Base-by-base conservation (phyloP, 768 basidiomycete species). In the Leucosporidium yakuticum region DNA sequence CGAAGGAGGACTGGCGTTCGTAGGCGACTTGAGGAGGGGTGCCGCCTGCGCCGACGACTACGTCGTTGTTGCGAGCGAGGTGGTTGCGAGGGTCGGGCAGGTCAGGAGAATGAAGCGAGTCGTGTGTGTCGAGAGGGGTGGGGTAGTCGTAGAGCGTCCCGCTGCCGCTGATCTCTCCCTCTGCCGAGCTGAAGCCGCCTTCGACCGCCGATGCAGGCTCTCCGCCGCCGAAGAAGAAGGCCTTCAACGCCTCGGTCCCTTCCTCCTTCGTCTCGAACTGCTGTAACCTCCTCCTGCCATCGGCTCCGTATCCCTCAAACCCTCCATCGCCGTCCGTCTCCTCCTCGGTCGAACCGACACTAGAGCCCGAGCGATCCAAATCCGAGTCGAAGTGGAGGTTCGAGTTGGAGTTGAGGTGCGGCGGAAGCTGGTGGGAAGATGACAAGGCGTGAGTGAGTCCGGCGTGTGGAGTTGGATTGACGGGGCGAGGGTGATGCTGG, bases 181-280 rank as follows among this genome's bases (percentile, higher is more conserved):
- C 54, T 6, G 17, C 12, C 27, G 31, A 39, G 58, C 58, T 23
- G 36, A 20, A 39, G 31, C 36, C 36, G 31, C n/a, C 21, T 19
- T 23, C 58, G 58, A 21, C 17, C 31, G 21, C 19, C 31, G 29
- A 21, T 14, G 19, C 29, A 5, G 60, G 60, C 8, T 48, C 48
- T 9, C 60, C 60, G 36, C 60, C 60, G 36, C 71, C 74, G 34
- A 76, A 74, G 71, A 74, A 76, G 49, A 74, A 49, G 3, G 69
- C 74, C 32, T 69, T 65, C 4, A 74, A 59, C 21, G 70, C 73
- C 29, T 68, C 64, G 0, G 59, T 72, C 19, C 74, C 69, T 47
- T 70, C 64, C 53, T 73, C 57, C n/a, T 39, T 59, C 50, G 71
- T 68, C 34, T 58, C 32, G 50, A 66, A 72, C 39, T 31, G 29